phyloP scores from a whole-genome alignment of 2,329 filamentous ascomycete species.

The Aspergillus sp. region DNA sequence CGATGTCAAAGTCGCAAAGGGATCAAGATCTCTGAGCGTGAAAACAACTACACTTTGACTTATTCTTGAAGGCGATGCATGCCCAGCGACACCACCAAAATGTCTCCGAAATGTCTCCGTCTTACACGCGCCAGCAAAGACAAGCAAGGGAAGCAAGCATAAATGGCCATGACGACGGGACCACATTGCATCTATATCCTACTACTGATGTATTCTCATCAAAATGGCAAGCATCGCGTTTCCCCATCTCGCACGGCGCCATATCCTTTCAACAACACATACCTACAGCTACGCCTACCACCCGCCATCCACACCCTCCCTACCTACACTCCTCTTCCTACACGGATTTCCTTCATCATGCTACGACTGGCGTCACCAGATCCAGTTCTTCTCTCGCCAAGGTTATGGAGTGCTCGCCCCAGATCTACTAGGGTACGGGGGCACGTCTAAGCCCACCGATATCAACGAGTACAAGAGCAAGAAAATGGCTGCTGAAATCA shows the following conservation, averaged over 20 bases:
- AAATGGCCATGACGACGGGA: background rate
- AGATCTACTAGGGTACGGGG: slow-evolving; percentile 49
- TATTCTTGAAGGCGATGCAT: background rate
- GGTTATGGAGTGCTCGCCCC: slow-evolving; percentile 52
- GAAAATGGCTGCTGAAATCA: slow-evolving; percentile 39
- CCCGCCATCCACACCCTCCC: slow-evolving; percentile 16
- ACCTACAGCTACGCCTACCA: slow-evolving; percentile 38
- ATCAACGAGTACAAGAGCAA: slow-evolving; percentile 35
- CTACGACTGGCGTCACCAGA: slow-evolving; percentile 50
- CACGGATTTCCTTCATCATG: slow-evolving; percentile 56
- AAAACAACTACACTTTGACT: background rate
- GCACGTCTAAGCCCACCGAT: slow-evolving; percentile 36
- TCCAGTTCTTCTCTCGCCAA: slow-evolving; percentile 35
- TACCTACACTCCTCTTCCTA: slow-evolving; percentile 51
- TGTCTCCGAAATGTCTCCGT: slow-evolving; percentile 16
- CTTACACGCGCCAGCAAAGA: background rate
- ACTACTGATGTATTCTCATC: background rate
- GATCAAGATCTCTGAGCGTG: background rate
- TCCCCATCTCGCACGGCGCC: slow-evolving; percentile 21
- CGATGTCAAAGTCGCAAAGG: background rate
- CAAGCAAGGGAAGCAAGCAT: background rate
- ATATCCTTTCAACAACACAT: slow-evolving; percentile 21
- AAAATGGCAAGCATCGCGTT: slow-evolving; percentile 28
- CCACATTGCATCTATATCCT: background rate
- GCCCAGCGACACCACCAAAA: background rate